Base-by-base conservation (phyloP, 2,329 filamentous ascomycete species). In the Alternaria longipes region DNA sequence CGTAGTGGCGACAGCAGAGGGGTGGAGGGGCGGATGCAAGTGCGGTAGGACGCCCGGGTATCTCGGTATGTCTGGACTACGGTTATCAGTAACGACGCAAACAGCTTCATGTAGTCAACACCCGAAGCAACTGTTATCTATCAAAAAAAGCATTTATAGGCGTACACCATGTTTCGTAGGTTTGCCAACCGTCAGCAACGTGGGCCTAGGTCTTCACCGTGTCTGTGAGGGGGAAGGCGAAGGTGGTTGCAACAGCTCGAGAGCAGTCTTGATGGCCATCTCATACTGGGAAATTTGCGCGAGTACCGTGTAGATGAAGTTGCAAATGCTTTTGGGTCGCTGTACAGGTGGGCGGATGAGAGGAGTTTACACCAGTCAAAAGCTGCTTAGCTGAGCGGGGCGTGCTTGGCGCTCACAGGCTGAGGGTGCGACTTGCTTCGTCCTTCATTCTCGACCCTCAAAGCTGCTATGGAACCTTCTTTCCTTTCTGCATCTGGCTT, bases 351-450 rank as follows among this genome's bases (percentile, higher is more conserved):
- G 0, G 14, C 11, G 20, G 1, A 32, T 3, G 36, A 50, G 20
- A 30, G 36, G 32, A 38, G 32, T 22, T 30, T 18, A 24, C 26
- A 28, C 40, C 12, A 36, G n/a, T 20, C 40, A 28, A 24, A 54
- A 49, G 42, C 34, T 34, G 26, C 20, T 32, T 45, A 28, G 28
- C 11, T 8, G 22, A n/a, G 57, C 34, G 57, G 53, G 53, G 57
- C 26, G 4, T 24, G 36, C 53, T 60, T 46, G 57, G 57, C 45
- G 38, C 52, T 42, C 11, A 26, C 5, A 45, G 30, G 24, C 8
- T 40, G 22, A 30, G 30, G 30, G 16, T 41, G 18, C 38, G 5
- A 11, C 38, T 9, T 41, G 18, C 30, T 14, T 24, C 46, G n/a
- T 36, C 46, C 22, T 26, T 50, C 30, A n/a, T 50, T 38, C 32